Conservation (phyloP, 148 eudicot species). For the Vaccinium myrtillus region DNA sequence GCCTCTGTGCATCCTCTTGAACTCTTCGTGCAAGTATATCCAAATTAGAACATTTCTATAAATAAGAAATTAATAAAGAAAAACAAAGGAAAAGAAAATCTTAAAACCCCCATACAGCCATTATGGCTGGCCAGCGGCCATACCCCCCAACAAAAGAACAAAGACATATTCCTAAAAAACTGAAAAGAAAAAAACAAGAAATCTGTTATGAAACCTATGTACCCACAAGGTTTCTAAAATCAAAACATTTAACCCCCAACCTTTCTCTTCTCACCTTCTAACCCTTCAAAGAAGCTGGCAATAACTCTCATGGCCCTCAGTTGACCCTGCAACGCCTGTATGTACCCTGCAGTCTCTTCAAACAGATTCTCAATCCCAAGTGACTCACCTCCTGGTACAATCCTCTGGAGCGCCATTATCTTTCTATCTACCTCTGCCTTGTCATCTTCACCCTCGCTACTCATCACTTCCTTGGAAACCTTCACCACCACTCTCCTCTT, state of each 20-base stretch:
- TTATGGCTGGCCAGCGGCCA: neutral
- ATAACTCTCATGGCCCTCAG: constrained; percentile 27
- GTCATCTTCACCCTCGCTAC: constrained; percentile 13
- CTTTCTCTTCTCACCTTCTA: constrained; percentile 16
- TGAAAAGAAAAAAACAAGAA: neutral
- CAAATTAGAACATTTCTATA: neutral
- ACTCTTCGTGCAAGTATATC: neutral
- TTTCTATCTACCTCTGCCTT: constrained; percentile 26
- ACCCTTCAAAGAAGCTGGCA: constrained; percentile 20
- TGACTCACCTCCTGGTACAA: constrained; percentile 31
- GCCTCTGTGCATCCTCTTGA: neutral
- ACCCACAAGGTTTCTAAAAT: neutral
- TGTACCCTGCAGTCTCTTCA: constrained; percentile 30
- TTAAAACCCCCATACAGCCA: neutral
- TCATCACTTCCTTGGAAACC: neutral
- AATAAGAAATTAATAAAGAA: neutral
- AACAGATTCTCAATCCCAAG: constrained; percentile 26
- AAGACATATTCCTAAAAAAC: neutral
- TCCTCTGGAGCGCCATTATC: constrained; percentile 23
- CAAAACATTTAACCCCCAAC: constrained; percentile 22
- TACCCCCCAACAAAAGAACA: neutral
- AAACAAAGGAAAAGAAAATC: neutral
- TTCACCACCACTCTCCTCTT: neutral
- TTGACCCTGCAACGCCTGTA: constrained; percentile 24
- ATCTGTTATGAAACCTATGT: neutral